Base-by-base conservation (phyloP, 805 yeast species). In the Candida adriatica region DNA sequence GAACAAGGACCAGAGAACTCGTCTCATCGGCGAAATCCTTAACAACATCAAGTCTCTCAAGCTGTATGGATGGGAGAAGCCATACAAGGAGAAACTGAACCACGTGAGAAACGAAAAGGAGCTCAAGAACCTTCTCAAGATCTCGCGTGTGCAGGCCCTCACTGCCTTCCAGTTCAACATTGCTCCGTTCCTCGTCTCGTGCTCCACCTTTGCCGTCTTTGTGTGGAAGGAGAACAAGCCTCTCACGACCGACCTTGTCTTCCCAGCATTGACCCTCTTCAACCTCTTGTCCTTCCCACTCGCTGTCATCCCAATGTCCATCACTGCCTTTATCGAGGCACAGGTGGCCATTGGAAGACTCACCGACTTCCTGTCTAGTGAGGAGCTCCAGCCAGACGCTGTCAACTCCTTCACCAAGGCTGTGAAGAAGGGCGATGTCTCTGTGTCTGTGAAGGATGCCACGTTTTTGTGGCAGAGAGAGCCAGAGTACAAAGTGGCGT, bases 41-140 rank as follows among this genome's bases (percentile, higher is more conserved):
- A 85, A 84, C 55, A 90, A 88, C 51, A 85, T 92, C 56, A 90
- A 87, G 61, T 85, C 96, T 9, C 66, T 92, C 54, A 92, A 92
- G 56, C 68, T 94, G 30, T 92, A 92, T 51, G 94, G 94, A 3
- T 92, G 99, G 99, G 99, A 92, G 60, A 62, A 55, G 19, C 94
- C 97, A 4, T 87, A 85, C 54, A 72, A 74, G 49, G 70, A 67
- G 18, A 81, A 80, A 46, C 66, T 94, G 36, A 73, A 74, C 42
- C 62, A 76, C 49, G 94, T 90, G 15, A 80, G 99, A 69, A 86
- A 90, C 52, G 84, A 84, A 27, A 78, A 79, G 47, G 96, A 88
- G 58, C 70, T 88, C 55, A 67, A 67, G 18, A 88, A 83, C 45
- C 68, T 92, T 58, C 75, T 69, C 44, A 74, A 64, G 45, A 79